These are phyloP conservation scores for Ganoderma lingzhi DNA, from an alignment of 1,284 basidiomycete species.

Conservation along the genomic window DNA sequence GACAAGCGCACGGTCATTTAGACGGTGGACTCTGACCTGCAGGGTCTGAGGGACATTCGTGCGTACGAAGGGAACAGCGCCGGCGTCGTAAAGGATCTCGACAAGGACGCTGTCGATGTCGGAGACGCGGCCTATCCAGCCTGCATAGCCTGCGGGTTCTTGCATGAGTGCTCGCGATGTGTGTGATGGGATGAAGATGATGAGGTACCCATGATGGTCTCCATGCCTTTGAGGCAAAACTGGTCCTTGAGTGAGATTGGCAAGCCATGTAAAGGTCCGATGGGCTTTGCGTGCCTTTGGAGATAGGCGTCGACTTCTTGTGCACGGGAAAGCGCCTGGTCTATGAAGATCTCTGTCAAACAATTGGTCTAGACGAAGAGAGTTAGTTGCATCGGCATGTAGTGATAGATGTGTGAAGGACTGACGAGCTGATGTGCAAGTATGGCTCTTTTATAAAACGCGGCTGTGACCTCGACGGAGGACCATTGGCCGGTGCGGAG, in stretches of 20 bases:
- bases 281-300: conserved; percentile 51
- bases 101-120: conserved; percentile 49
- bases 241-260: conserved; percentile 72
- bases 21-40: conserved; percentile 39
- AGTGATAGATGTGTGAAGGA: conserved; percentile 44
- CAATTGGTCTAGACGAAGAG: conserved; percentile 55
- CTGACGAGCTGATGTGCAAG: conserved; percentile 83
- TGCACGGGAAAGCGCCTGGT: conserved; percentile 61
- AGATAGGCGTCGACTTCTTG: conserved; percentile 58
- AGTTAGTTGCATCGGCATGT: conserved; percentile 21
- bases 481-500: conserved; percentile 62
- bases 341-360: conserved; percentile 62
- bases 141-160: conserved; percentile 63
- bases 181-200: neutral
- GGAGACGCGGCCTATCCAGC: conserved; percentile 57
- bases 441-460: conserved; percentile 83
- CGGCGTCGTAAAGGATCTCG: conserved; percentile 49
- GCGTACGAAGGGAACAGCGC: conserved; percentile 56
- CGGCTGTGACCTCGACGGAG: conserved; percentile 72
- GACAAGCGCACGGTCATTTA: neutral
- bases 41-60: conserved; percentile 59
- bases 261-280: conserved; percentile 69
- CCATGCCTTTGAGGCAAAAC: conserved; percentile 58
- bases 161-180: conserved; percentile 3
- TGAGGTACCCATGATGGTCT: conserved; percentile 56